Evolutionary conservation across 106 monocot genomes (phyloP).

Genomic region (Dendrobium nobile): DNA sequence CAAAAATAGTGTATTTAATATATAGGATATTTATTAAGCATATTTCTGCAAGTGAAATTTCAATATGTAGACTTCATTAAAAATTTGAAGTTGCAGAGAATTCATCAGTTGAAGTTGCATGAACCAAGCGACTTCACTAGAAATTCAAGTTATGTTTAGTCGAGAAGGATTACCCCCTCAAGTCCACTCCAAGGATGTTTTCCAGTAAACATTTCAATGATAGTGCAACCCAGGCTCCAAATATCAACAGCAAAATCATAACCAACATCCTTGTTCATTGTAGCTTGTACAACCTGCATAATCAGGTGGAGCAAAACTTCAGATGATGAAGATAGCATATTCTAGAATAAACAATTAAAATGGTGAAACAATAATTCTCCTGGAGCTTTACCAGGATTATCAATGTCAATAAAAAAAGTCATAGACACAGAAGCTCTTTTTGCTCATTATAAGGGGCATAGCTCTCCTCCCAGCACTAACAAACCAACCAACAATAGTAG

Average conservation of each 20-base stretch:
- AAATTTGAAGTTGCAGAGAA: too few relatives aligned
- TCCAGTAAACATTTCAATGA: conserved; percentile 92
- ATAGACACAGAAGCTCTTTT: neutral
- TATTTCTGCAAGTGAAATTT: neutral
- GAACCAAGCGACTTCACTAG: neutral
- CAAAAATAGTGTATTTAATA: too few relatives aligned
- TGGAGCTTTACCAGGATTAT: neutral
- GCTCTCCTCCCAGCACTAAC: too few relatives aligned
- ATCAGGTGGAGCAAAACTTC: neutral
- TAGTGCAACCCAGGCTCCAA: conserved; percentile 96
- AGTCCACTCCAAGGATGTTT: conserved; percentile 83
- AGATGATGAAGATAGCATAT: neutral
- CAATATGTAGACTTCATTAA: neutral
- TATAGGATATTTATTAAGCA: neutral
- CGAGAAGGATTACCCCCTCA: conserved; percentile 55
- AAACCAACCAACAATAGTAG: too few relatives aligned
- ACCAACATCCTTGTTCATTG: conserved; percentile 73
- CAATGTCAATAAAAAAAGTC: neutral
- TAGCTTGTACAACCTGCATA: conserved; percentile 75
- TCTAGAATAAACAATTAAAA: neutral
- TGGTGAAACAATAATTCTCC: neutral
- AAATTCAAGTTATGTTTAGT: neutral
- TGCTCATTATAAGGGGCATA: too few relatives aligned
- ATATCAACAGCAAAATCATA: conserved; percentile 93
- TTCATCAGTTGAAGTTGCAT: neutral